phyloP scores from a whole-genome alignment of 805 yeast species.

The Candida verbasci region DNA sequence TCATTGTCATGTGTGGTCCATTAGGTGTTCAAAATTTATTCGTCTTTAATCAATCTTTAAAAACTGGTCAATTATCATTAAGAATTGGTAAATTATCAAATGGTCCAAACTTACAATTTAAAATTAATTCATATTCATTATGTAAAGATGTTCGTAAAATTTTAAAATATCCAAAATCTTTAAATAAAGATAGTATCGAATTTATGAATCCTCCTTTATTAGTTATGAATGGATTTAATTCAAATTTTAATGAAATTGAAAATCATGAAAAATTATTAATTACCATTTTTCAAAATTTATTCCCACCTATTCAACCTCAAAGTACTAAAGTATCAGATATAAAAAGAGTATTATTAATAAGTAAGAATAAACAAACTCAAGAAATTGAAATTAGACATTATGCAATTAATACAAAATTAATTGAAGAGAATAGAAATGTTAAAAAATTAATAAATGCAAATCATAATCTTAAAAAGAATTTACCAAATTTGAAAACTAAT shows the following conservation, averaged over 20 bases:
- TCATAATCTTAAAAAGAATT: slow-evolving; percentile 50
- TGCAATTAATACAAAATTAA: slow-evolving; percentile 79
- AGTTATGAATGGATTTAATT: slow-evolving; percentile 83
- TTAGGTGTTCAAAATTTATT: slow-evolving; percentile 86
- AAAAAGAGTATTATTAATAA: slow-evolving; percentile 79
- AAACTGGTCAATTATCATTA: slow-evolving; percentile 73
- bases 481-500: slow-evolving; percentile 67
- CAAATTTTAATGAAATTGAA: slow-evolving; percentile 57
- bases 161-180: slow-evolving; percentile 74
- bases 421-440: slow-evolving; percentile 70
- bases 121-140: slow-evolving; percentile 70
- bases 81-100: slow-evolving; percentile 85
- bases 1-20: slow-evolving; percentile 98
- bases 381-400: slow-evolving; percentile 85
- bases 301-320: slow-evolving; percentile 92
- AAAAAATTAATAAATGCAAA: slow-evolving; percentile 66
- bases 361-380: slow-evolving; percentile 66
- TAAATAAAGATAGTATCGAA: slow-evolving; percentile 60
- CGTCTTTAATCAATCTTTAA: slow-evolving; percentile 77
- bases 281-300: slow-evolving; percentile 90
- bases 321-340: slow-evolving; percentile 68
- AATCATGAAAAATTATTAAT: slow-evolving; percentile 77
- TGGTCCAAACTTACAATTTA: slow-evolving; percentile 91
- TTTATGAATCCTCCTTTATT: slow-evolving; percentile 79
- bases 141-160: slow-evolving; percentile 72